A percentile compares a stretch with the other conserved stretches of the same genome.
Evolutionary conservation across 2,329 filamentous ascomycete species (phyloP).

Genomic region (Aspergillus carbonarius): DNA sequence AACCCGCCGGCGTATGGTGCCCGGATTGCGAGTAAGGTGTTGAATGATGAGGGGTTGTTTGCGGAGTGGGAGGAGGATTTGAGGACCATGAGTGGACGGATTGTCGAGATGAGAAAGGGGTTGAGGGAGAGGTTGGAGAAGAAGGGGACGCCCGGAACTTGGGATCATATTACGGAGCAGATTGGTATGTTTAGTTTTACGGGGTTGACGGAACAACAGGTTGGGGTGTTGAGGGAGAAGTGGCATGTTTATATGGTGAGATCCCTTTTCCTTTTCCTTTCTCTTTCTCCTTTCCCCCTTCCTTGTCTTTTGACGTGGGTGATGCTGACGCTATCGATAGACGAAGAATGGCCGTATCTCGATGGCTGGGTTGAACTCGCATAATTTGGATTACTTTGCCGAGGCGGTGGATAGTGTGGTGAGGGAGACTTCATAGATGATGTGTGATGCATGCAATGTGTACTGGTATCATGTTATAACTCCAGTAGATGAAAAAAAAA

Average conservation of each 20-base stretch:
- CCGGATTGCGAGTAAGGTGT: slow-evolving; percentile 76
- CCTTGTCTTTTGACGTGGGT: background rate
- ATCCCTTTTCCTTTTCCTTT: too few species aligned
- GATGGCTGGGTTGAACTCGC: slow-evolving; percentile 94
- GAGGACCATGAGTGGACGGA: slow-evolving; percentile 89
- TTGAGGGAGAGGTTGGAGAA: slow-evolving; percentile 79
- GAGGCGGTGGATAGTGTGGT: slow-evolving; percentile 86
- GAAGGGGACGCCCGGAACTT: slow-evolving; percentile 80
- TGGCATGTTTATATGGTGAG: slow-evolving; percentile 53
- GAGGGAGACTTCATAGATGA: slow-evolving; percentile 33
- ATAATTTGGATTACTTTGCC: slow-evolving; percentile 91
- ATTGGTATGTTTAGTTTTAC: slow-evolving; percentile 98
- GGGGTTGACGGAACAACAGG: slow-evolving; percentile 52
- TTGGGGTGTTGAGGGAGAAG: slow-evolving; percentile 47
- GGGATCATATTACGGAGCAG: slow-evolving; percentile 97
- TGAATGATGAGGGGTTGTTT: slow-evolving; percentile 81
- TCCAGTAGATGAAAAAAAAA: background rate
- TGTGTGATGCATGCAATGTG: background rate
- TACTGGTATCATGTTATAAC: background rate
- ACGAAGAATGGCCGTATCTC: slow-evolving; percentile 98
- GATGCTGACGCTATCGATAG: slow-evolving; percentile 21
- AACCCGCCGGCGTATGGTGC: slow-evolving; percentile 96
- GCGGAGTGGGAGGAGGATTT: slow-evolving; percentile 91
- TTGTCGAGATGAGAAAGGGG: slow-evolving; percentile 83
- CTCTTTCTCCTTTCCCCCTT: too few species aligned